Percentiles rank a stretch among this genome's conserved stretches.
These are phyloP conservation scores for Pleomassaria siparia DNA, from an alignment of 2,329 filamentous ascomycete species.

Conservation along the genomic window DNA sequence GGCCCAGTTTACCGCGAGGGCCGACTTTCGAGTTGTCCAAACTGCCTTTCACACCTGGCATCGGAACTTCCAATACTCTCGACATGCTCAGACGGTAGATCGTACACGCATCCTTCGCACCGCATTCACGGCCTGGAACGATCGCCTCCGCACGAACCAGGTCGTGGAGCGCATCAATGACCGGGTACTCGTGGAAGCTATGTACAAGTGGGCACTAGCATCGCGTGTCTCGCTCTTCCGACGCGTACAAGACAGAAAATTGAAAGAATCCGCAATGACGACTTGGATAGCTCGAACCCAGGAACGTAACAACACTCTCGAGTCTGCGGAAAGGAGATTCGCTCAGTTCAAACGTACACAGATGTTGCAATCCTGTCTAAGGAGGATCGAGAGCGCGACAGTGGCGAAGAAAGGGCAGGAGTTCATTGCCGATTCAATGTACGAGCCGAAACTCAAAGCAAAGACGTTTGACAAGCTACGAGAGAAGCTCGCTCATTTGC, in stretches of 20 bases:
- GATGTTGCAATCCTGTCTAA: constrained; percentile 26
- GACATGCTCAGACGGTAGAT: constrained; percentile 54
- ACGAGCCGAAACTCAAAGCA: constrained; percentile 45
- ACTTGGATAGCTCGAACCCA: constrained; percentile 33
- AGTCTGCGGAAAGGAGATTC: constrained; percentile 34
- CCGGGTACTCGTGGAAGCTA: constrained; percentile 55
- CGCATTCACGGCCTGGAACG: constrained; percentile 64
- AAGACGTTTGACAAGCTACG: constrained; percentile 40
- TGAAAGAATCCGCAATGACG: constrained; percentile 29
- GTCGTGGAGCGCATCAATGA: constrained; percentile 57
- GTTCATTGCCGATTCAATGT: constrained; percentile 44
- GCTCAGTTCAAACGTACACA: constrained; percentile 33
- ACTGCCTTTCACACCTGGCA: constrained; percentile 55
- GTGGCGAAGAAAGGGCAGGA: constrained; percentile 29
- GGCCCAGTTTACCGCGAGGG: constrained; percentile 46
- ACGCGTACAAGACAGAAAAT: constrained; percentile 37
- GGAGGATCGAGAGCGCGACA: constrained; percentile 29
- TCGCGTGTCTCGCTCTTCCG: constrained; percentile 46
- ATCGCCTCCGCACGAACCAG: constrained; percentile 57
- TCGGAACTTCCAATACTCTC: constrained; percentile 43
- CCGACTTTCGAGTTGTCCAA: constrained; percentile 49
- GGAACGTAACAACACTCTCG: constrained; percentile 28
- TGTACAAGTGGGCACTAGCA: constrained; percentile 65
- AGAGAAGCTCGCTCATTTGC: constrained; percentile 44
- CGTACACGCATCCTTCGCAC: constrained; percentile 57